Evolutionary conservation across 1,284 basidiomycete genomes (phyloP).

Genomic region (Ganoderma resinaceum): DNA sequence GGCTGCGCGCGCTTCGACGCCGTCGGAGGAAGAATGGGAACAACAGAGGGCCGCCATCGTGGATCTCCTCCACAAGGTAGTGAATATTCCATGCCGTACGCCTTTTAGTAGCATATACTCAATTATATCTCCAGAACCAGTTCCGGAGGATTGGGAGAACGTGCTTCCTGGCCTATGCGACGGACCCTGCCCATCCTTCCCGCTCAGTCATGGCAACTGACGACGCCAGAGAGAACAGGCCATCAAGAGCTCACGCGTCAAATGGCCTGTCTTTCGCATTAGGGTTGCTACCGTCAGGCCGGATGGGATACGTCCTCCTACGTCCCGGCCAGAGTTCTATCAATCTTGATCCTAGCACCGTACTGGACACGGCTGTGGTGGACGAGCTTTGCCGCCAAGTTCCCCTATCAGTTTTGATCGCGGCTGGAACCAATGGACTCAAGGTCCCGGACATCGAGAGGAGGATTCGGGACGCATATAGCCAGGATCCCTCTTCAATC

Average conservation of each 20-base stretch:
- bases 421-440: neutral
- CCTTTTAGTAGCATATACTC: neutral
- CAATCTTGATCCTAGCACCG: neutral
- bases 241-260: neutral
- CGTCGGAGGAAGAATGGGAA: conserved; percentile 1
- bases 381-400: neutral
- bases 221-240: conserved; percentile 8
- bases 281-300: neutral
- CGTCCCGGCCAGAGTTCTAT: neutral
- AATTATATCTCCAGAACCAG: conserved; percentile 10
- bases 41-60: neutral
- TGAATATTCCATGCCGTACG: neutral
- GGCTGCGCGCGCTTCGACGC: neutral
- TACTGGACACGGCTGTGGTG: neutral
- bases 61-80: conserved; percentile 30
- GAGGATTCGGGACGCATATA: conserved; percentile 5
- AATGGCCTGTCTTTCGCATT: neutral
- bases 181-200: conserved; percentile 19
- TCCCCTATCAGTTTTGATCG: neutral
- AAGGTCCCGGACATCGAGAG: neutral
- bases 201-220: conserved; percentile 10
- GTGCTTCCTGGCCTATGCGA: conserved; percentile 18
- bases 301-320: neutral
- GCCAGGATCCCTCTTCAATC: conserved; percentile 12
- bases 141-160: conserved; percentile 25